These are phyloP conservation scores for Blastocystis sp. DNA, from an alignment of 352 stramenopile species.

Conservation along the genomic window DNA sequence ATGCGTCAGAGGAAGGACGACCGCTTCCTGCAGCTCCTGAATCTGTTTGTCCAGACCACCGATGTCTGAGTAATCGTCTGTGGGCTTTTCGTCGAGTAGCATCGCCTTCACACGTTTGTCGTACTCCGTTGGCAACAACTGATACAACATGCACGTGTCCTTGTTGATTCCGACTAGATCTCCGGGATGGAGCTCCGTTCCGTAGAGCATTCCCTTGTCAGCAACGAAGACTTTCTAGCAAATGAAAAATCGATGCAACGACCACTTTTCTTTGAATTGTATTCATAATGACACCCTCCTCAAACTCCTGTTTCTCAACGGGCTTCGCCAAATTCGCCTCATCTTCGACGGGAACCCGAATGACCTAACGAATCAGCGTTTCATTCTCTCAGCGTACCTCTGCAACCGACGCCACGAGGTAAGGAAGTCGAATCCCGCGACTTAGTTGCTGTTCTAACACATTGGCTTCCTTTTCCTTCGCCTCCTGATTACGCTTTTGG, in stretches of 20 bases:
- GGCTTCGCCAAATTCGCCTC: conserved; percentile 18
- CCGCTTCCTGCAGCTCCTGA: conserved; percentile 91
- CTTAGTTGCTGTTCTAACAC: conserved; percentile 20
- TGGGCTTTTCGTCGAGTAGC: conserved; percentile 77
- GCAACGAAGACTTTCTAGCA: conserved; percentile 60
- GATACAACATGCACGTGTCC: conserved; percentile 93
- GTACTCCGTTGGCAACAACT: conserved; percentile 94
- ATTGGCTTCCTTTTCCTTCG: background rate
- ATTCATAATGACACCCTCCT: conserved; percentile 45
- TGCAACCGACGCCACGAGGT: conserved; percentile 30
- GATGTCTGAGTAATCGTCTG: conserved; percentile 76
- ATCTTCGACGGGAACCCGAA: conserved; percentile 44
- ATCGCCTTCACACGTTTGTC: conserved; percentile 93
- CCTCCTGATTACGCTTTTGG: background rate
- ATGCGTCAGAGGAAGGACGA: conserved; percentile 94
- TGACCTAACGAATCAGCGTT: background rate
- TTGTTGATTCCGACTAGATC: conserved; percentile 98
- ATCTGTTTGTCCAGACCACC: conserved; percentile 94
- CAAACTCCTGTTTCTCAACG: conserved; percentile 44
- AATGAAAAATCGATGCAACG: background rate
- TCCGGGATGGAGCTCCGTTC: conserved; percentile 81
- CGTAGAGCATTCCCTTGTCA: conserved; percentile 84
- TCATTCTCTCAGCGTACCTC: background rate
- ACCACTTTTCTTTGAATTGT: conserved; percentile 53
- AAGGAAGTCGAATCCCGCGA: conserved; percentile 50